phyloP scores from a whole-genome alignment of 371 early-diverging fungal genomes.

The Mucor velutinosus region DNA sequence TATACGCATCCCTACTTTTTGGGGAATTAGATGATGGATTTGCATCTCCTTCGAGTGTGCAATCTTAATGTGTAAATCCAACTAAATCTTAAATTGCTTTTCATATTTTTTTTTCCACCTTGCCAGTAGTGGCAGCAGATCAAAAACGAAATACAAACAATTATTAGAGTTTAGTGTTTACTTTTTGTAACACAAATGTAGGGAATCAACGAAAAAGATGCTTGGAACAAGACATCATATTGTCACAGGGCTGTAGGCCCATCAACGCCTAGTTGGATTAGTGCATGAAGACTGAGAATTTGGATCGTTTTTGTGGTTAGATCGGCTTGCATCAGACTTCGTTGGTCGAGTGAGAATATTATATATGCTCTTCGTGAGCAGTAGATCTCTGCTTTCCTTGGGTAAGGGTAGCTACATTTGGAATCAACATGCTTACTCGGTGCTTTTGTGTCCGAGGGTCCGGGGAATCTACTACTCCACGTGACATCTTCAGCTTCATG shows the following conservation, averaged over 20 bases:
- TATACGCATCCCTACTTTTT: not conserved
- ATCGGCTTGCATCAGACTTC: not conserved
- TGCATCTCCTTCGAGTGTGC: not conserved
- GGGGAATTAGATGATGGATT: not conserved
- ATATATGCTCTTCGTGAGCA: no score
- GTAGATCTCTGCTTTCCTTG: not conserved
- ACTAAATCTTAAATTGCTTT: not conserved
- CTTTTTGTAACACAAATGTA: not conserved
- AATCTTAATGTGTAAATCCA: not conserved
- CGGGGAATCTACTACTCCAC: not conserved
- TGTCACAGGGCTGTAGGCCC: no score
- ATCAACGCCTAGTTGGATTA: no score
- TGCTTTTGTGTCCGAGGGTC: not conserved
- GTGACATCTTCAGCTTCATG: not conserved
- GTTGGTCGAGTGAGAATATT: no score
- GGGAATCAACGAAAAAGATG: not conserved
- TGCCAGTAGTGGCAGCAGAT: not conserved
- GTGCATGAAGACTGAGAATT: no score
- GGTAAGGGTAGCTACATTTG: not conserved
- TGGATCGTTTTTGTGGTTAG: no score
- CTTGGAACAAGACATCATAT: no score
- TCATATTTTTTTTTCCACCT: not conserved
- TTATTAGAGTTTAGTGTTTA: not conserved
- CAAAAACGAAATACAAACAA: not conserved
- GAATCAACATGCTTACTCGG: not conserved